Evolutionary conservation across 1,284 basidiomycete species (phyloP), one percentile per base, ranked within the genome.

Genomic region (Vanrija sp.): DNA sequence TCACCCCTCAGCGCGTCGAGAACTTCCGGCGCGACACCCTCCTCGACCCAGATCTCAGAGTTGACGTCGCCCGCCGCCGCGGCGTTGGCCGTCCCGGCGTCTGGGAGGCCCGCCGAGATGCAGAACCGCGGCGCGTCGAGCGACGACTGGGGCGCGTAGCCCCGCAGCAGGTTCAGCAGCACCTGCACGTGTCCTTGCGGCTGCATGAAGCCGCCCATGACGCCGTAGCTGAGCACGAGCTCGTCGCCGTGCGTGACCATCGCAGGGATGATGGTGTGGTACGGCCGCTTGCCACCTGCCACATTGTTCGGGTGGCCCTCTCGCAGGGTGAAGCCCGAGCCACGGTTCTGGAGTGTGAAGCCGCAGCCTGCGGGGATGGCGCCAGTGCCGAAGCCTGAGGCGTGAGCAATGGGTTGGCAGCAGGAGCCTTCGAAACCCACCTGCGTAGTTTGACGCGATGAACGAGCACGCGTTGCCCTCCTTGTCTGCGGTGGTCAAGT

Each of bases 191-290:
- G 92, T 0, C 93, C 91, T 54, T 73, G 65, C 31, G 83, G 85
- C 75, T 96, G 94, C 90, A 95, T 97, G 77, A 86, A 94, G 3
- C 89, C 73, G 25, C 89, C 91, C 92, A 95, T 95, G 16, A 95
- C 91, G 46, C 93, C 92, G 63, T 87, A 95, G 53, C 84, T 85
- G 65, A 97, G 76, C 78, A 93, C 90, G 2, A 97, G 79, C 43
- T 96, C 91, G 54, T 86, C 82, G 6, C 83, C 85, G 54, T 83
- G 82, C 3, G 88, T 88, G 0, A 85, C 94, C 79, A 97, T 83
- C 1, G 89, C 90, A 14, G 93, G 93, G 58, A 96, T 93, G 67
- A 94, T 95, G 7, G 91, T 94, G 69, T 95, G 91, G 71, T 92
- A 94, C 3, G 91, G 91, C 9, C 90, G 81, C 77, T 95, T 94